Conservation (phyloP, 768 basidiomycete species). For the Leucocoprinus sp. region DNA sequence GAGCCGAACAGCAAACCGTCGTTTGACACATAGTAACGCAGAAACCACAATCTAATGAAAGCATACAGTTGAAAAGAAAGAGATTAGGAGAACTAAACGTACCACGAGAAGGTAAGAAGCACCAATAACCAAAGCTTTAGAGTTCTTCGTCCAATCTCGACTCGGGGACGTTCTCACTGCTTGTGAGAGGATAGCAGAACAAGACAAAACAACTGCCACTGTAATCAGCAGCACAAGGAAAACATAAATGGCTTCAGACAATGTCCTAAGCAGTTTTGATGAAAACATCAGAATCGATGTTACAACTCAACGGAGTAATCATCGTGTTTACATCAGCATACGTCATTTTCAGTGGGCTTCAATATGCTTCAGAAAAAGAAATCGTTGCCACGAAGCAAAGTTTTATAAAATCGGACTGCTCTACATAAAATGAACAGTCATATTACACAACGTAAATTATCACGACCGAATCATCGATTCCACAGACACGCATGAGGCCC, state of each 20-base stretch:
- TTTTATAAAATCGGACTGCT: no score
- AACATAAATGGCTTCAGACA: conserved; percentile 47
- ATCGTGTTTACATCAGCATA: neutral
- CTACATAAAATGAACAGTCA: no score
- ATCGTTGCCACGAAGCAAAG: neutral
- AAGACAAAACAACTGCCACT: conserved; percentile 54
- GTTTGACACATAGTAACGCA: conserved; percentile 55
- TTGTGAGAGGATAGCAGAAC: conserved; percentile 58
- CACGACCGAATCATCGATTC: no score
- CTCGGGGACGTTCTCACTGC: conserved; percentile 58
- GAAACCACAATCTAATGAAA: conserved; percentile 43
- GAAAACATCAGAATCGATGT: conserved; percentile 26
- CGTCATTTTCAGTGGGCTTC: no score
- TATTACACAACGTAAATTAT: no score
- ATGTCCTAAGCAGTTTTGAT: conserved; percentile 36
- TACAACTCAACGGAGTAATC: neutral
- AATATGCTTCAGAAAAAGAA: no score
- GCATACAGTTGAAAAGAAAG: neutral
- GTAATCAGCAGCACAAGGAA: conserved; percentile 41
- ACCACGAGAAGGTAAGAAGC: conserved; percentile 68
- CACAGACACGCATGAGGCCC: no score
- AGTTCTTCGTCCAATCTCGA: conserved; percentile 49
- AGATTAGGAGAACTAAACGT: conserved; percentile 17
- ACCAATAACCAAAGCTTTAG: conserved; percentile 61
- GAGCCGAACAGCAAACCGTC: conserved; percentile 56